These are phyloP conservation scores for Eustoma russellianum DNA, from an alignment of 257 asterid species.

Conservation along the genomic window DNA sequence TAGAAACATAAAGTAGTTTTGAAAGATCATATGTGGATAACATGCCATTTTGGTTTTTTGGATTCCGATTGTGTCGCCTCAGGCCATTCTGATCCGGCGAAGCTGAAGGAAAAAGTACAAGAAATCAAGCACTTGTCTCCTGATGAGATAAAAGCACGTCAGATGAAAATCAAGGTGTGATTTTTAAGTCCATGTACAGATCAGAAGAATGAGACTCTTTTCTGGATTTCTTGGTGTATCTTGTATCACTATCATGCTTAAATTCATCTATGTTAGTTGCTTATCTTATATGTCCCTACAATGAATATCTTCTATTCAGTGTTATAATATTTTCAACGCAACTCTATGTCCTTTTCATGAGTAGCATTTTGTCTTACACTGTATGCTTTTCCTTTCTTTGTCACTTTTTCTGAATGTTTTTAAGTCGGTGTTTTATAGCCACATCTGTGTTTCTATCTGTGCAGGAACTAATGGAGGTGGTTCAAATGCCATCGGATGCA, in stretches of 20 bases:
- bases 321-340: too few relatives aligned
- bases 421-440: background rate
- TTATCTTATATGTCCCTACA: too few relatives aligned
- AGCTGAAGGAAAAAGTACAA: conserved; percentile 53
- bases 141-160: conserved; percentile 65
- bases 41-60: conserved; percentile 2
- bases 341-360: too few relatives aligned
- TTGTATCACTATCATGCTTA: too few relatives aligned
- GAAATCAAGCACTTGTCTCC: conserved; percentile 43
- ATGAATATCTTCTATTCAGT: too few relatives aligned
- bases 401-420: too few relatives aligned
- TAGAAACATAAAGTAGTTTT: background rate
- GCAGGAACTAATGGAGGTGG: conserved; percentile 62
- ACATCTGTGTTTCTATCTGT: conserved; percentile 15
- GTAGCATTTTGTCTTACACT: background rate
- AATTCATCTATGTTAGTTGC: too few relatives aligned
- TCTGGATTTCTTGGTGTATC: too few relatives aligned
- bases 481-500: conserved; percentile 76
- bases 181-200: conserved; percentile 4
- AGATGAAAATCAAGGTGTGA: conserved; percentile 56
- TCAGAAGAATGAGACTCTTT: background rate
- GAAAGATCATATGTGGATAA: background rate
- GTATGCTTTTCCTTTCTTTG: background rate
- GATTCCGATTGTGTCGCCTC: conserved; percentile 1
- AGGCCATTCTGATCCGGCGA: conserved; percentile 84